Evolutionary conservation across 768 basidiomycete genomes (phyloP).

Genomic region (Hypsizygus marmoreus): DNA sequence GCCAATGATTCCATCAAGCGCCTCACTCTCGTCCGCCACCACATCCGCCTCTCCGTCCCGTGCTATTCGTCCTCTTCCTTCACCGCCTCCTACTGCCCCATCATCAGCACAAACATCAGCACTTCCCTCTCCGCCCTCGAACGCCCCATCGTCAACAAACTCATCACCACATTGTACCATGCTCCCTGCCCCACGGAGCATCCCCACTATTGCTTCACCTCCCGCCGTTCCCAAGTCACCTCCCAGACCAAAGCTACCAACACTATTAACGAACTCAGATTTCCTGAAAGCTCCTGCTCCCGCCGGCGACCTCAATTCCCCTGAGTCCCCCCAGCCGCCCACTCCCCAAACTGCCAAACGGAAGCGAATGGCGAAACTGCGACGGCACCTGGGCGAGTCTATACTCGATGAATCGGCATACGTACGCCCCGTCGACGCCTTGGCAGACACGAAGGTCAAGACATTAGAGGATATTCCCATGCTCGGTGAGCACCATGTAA

Average conservation of each 20-base stretch:
- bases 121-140: neutral
- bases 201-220: neutral
- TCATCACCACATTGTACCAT: no score
- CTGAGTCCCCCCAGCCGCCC: constrained; percentile 17
- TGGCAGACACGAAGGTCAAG: constrained; percentile 1
- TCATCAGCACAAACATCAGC: no score
- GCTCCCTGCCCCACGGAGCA: neutral
- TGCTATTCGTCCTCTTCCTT: constrained; percentile 16
- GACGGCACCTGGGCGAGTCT: constrained; percentile 33
- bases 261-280: neutral
- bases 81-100: constrained; percentile 9
- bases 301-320: constrained; percentile 9
- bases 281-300: neutral
- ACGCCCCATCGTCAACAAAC: neutral
- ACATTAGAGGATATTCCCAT: neutral
- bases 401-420: constrained; percentile 20
- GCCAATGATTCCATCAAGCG: constrained; percentile 13
- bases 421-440: neutral
- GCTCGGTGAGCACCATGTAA: constrained; percentile 2
- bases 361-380: constrained; percentile 31
- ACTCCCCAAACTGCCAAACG: constrained; percentile 30
- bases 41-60: neutral
- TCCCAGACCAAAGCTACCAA: constrained; percentile 1
- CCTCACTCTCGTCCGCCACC: constrained; percentile 4
- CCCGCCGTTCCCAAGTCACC: neutral